Evolutionary conservation across 2,329 filamentous ascomycete genomes (phyloP), one percentile per base, ranked within the genome.

Genomic region (Pestalotiopsis sp.): DNA sequence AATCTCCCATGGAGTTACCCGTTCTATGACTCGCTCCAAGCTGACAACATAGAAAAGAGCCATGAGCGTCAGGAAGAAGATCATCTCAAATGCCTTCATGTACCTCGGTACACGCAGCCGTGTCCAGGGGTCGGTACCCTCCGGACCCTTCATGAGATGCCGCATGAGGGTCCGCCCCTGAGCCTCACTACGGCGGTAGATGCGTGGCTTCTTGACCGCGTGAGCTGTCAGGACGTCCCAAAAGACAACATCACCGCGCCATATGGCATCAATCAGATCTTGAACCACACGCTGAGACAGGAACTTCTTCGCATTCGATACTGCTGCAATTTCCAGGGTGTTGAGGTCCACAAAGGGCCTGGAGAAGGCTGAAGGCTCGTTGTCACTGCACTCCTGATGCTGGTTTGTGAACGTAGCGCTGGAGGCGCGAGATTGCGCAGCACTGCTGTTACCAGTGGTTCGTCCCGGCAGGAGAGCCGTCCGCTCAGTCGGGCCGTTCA

Each of bases 41-140:
- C 31, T 39, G 61, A 63, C 61, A 25, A 20, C 20, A 13, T 38
- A 41, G 14, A 63, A 63, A 6, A 63, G 61, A 14, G 31, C 61
- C 17, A 63, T 27, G 14, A 63, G 38, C 17, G 14, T 63, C 6
- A 63, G 61, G n/a, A 63, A 63, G 61, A 63, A 63, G 4, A 41
- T 41, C 31, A 63, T 63, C 31, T 63, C 61, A 25, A 63, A 63
- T 63, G 38, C 61, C 36, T 63, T 63, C 61, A 63, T 63, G 61
- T 63, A 63, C 36, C 61, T 20, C 2, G 61, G 61, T 6, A 63
- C 61, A 3, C 61, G 61, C 7, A 63, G 61, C 25, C 61, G 61
- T 11, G 61, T 39, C 61, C 61, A 63, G 31, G 61, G 31, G 38
- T 63, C 61, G 13, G 57, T 36, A 6, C 61, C 61, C 14, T 27